Percentiles rank a stretch among this genome's conserved stretches.
These are phyloP conservation scores for Trichocladium uniseriatum DNA, from an alignment of 495 filamentous ascomycete genomes.

Conservation along the genomic window DNA sequence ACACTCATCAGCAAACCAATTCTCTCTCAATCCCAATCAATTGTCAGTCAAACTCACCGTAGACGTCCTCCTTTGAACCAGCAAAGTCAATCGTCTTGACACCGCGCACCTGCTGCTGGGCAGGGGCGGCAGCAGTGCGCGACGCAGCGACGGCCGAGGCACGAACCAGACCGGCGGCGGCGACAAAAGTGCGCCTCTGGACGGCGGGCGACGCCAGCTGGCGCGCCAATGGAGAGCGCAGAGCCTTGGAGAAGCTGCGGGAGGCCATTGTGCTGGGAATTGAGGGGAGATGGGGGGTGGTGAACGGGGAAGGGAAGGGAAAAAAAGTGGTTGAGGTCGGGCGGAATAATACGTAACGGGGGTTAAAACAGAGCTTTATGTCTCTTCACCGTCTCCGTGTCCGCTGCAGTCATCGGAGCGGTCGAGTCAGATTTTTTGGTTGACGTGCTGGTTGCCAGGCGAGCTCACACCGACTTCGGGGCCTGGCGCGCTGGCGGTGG, in stretches of 20 bases:
- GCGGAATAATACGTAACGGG: slow-evolving; percentile 4
- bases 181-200: slow-evolving; percentile 62
- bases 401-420: slow-evolving; percentile 13
- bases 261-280: slow-evolving; percentile 66
- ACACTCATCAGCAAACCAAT: not conserved
- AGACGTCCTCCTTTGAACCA: slow-evolving; percentile 83
- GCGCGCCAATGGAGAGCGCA: slow-evolving; percentile 64
- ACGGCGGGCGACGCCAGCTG: slow-evolving; percentile 57
- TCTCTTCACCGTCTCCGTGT: slow-evolving; percentile 17
- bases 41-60: slow-evolving; percentile 46
- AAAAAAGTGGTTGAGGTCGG: slow-evolving; percentile 13
- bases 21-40: not conserved
- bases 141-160: slow-evolving; percentile 41
- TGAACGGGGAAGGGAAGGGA: slow-evolving; percentile 15
- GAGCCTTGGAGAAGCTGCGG: slow-evolving; percentile 68
- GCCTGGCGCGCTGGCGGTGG: slow-evolving; percentile 14
- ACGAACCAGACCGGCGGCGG: slow-evolving; percentile 51
- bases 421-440: slow-evolving; percentile 24
- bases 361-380: slow-evolving; percentile 13
- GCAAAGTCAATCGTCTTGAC: slow-evolving; percentile 93
- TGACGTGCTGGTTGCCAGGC: slow-evolving; percentile 13
- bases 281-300: slow-evolving; percentile 26
- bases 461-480: slow-evolving; percentile 28
- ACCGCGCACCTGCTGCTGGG: slow-evolving; percentile 60
- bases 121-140: slow-evolving; percentile 40